Evolutionary conservation across 1,139 yeast species (phyloP).

Genomic region (Waltiozyma sp.): DNA sequence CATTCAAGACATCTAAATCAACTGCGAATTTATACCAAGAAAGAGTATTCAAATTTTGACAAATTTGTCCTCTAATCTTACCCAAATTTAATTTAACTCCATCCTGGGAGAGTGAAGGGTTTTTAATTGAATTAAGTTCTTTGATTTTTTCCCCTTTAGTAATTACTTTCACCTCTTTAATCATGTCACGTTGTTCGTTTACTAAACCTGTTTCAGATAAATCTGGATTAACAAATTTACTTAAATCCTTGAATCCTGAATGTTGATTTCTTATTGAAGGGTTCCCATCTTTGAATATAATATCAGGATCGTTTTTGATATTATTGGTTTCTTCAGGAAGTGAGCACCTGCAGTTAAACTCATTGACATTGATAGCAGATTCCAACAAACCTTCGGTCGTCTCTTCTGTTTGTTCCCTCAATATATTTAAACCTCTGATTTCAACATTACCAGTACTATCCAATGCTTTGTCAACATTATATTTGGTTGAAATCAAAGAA

Average conservation of each 20-base stretch:
- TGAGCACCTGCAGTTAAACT: constrained; percentile 3
- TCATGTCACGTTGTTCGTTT: background rate
- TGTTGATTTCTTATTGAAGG: constrained; percentile 4
- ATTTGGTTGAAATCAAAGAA: no score
- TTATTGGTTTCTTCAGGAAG: constrained; percentile 3
- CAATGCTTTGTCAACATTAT: background rate
- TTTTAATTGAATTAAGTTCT: background rate
- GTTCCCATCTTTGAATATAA: background rate
- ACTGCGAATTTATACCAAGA: constrained; percentile 62
- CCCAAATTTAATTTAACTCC: constrained; percentile 28
- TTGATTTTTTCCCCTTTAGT: no score
- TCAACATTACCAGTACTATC: no score
- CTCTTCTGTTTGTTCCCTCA: constrained; percentile 11
- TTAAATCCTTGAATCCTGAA: background rate
- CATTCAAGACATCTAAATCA: constrained; percentile 52
- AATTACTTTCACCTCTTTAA: no score
- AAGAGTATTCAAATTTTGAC: constrained; percentile 38
- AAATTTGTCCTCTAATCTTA: constrained; percentile 30
- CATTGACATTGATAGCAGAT: constrained; percentile 13
- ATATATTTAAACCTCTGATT: background rate
- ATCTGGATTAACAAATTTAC: background rate
- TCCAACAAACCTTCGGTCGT: constrained; percentile 13
- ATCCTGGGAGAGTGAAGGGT: constrained; percentile 11
- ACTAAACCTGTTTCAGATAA: background rate
- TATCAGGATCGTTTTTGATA: constrained; percentile 6